Evolutionary conservation across 352 stramenopile genomes (phyloP).

Genomic region (Phytophthora ramorum): DNA sequence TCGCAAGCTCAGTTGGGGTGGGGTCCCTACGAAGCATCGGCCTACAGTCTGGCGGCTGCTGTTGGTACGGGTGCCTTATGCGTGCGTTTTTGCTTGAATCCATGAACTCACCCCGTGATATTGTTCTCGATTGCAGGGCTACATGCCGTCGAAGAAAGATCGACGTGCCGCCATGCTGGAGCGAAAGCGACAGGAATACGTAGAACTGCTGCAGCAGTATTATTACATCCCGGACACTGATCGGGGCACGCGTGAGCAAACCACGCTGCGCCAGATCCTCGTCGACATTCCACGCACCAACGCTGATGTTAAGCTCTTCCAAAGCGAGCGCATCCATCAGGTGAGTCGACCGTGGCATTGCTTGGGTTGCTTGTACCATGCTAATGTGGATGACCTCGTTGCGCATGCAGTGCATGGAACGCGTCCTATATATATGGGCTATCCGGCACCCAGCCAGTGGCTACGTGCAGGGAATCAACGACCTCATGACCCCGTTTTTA

Average conservation of each 20-base stretch:
- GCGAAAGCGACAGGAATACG: slow-evolving; percentile 97
- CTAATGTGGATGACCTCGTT: background rate
- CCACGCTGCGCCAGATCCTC: slow-evolving; percentile 95
- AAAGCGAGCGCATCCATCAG: slow-evolving; percentile 93
- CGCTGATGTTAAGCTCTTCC: slow-evolving; percentile 97
- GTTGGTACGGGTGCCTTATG: slow-evolving; percentile 62
- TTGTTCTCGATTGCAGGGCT: slow-evolving; percentile 65
- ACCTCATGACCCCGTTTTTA: slow-evolving; percentile 98
- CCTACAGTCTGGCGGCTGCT: slow-evolving; percentile 96
- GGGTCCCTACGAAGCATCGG: slow-evolving; percentile 86
- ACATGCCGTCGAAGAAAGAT: slow-evolving; percentile 96
- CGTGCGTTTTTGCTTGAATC: background rate
- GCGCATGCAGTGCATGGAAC: slow-evolving; percentile 90
- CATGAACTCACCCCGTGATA: background rate
- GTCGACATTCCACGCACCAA: slow-evolving; percentile 99
- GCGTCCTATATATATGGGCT: slow-evolving; percentile 99
- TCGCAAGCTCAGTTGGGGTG: slow-evolving; percentile 92
- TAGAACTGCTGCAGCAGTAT: slow-evolving; percentile 94
- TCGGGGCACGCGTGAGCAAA: slow-evolving; percentile 95
- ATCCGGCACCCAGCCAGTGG: slow-evolving; percentile 97
- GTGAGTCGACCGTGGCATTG: slow-evolving; percentile 30
- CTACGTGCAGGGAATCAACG: slow-evolving; percentile 99
- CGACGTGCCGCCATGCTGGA: slow-evolving; percentile 91
- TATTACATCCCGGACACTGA: slow-evolving; percentile 97
- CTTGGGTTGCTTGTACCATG: background rate